These are phyloP conservation scores for Niebla homalea DNA, from an alignment of 495 filamentous ascomycete genomes.

Conservation along the genomic window DNA sequence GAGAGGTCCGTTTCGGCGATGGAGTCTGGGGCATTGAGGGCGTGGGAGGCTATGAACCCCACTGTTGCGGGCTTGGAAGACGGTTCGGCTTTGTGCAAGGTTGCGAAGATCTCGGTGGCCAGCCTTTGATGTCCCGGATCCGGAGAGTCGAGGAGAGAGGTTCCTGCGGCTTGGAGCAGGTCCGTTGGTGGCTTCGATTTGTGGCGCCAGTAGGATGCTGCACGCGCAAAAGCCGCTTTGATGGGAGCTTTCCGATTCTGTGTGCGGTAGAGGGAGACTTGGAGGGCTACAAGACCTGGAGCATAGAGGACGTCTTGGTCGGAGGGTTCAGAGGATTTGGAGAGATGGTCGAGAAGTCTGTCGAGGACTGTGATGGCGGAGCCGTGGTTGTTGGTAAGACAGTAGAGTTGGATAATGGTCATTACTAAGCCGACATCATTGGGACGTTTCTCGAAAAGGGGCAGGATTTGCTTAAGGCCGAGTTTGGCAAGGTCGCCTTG, in stretches of 20 bases:
- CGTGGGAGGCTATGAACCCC: conserved; percentile 72
- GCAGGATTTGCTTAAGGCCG: conserved; percentile 58
- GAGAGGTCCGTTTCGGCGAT: conserved; percentile 40
- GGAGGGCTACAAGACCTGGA: conserved; percentile 72
- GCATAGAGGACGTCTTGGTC: conserved; percentile 63
- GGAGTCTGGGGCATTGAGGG: conserved; percentile 42
- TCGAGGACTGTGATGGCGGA: conserved; percentile 68
- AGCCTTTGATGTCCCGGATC: conserved; percentile 47
- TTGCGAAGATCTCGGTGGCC: conserved; percentile 63
- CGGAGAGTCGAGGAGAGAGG: conserved; percentile 62
- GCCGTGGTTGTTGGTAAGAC: conserved; percentile 58
- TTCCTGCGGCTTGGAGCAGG: conserved; percentile 67
- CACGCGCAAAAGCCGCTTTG: conserved; percentile 59
- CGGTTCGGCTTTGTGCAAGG: conserved; percentile 47
- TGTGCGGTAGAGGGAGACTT: conserved; percentile 65
- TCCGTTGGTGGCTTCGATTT: conserved; percentile 33
- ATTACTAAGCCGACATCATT: conserved; percentile 74
- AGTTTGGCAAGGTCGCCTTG: conserved; percentile 49
- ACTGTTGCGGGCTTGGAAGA: conserved; percentile 54
- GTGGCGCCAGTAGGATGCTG: conserved; percentile 66
- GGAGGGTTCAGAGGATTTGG: conserved; percentile 35
- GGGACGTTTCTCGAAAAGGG: conserved; percentile 62
- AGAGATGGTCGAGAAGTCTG: conserved; percentile 56
- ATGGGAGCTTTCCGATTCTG: conserved; percentile 67
- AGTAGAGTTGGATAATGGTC: conserved; percentile 73